Evolutionary conservation across 257 asterid genomes (phyloP).

Genomic region (Solanum sejunctum): DNA sequence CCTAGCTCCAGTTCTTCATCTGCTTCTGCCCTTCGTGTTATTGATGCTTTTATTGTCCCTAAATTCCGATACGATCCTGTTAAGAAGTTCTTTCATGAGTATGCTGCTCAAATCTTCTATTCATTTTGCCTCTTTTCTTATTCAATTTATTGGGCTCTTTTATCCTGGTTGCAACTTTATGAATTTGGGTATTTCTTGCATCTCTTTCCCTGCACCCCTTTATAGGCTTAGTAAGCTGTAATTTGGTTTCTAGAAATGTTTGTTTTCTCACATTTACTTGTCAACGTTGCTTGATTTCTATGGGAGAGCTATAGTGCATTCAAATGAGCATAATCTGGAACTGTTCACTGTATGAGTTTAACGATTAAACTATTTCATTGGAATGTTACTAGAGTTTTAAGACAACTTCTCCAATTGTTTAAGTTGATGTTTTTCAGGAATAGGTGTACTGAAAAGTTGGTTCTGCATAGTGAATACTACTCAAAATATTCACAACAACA

Average conservation of each 20-base stretch:
- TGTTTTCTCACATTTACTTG: neutral
- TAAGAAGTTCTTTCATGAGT: constrained; percentile 64
- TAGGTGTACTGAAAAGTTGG: neutral
- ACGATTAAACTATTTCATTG: neutral
- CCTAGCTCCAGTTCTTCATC: constrained; percentile 30
- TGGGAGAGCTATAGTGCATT: neutral
- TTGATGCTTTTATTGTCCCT: constrained; percentile 67
- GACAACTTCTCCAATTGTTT: neutral
- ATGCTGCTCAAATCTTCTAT: constrained; percentile 3
- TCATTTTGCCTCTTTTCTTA: neutral
- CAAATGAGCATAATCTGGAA: neutral
- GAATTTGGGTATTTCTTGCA: neutral
- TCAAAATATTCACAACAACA: neutral
- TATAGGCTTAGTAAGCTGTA: neutral
- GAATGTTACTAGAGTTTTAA: neutral
- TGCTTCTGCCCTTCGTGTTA: constrained; percentile 51
- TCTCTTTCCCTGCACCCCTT: neutral
- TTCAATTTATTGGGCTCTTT: neutral
- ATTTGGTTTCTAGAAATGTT: neutral
- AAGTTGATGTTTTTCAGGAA: neutral
- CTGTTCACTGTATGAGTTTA: neutral
- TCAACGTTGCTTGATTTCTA: neutral
- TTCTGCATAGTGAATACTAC: neutral
- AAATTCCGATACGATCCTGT: constrained; percentile 66
- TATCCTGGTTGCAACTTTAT: neutral